Evolutionary conservation across 2,329 filamentous ascomycete species (phyloP).

Genomic region (Alternaria conjuncta): DNA sequence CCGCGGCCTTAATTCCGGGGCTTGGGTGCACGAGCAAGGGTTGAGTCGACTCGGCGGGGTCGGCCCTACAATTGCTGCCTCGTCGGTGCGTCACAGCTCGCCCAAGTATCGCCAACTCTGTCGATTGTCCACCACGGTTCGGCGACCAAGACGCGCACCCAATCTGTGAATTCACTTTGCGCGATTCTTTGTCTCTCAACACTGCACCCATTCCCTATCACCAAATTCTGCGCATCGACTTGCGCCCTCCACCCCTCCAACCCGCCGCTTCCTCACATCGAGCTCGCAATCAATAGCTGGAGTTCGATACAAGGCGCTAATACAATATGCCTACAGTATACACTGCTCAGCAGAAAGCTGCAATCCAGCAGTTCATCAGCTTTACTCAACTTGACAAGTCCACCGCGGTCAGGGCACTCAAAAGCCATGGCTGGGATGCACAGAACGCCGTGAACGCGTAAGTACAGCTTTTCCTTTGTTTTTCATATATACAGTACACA

Average conservation of each 20-base stretch:
- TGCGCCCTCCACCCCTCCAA: not conserved
- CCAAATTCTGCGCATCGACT: not conserved
- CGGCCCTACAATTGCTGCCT: constrained; percentile 22
- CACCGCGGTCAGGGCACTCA: constrained; percentile 54
- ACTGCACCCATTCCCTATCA: not conserved
- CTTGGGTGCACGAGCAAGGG: constrained; percentile 10
- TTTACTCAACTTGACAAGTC: constrained; percentile 55
- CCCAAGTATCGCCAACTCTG: constrained; percentile 13
- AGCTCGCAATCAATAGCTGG: not conserved
- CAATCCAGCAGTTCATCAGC: constrained; percentile 53
- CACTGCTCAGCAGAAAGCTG: constrained; percentile 54
- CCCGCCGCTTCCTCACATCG: constrained; percentile 7
- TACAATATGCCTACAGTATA: constrained; percentile 55
- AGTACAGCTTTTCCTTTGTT: constrained; percentile 33
- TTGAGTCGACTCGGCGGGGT: constrained; percentile 22
- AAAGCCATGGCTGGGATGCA: constrained; percentile 55
- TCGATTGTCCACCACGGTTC: constrained; percentile 4
- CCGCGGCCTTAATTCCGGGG: constrained; percentile 16
- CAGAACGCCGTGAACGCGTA: constrained; percentile 56
- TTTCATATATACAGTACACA: not conserved
- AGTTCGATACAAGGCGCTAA: constrained; percentile 20
- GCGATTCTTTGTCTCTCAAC: not conserved
- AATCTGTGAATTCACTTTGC: not conserved
- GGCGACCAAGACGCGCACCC: not conserved
- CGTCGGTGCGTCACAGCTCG: constrained; percentile 27